A percentile compares a stretch with the other conserved stretches of the same genome.
These are phyloP conservation scores for Pythium pectinolyticum DNA, from an alignment of 352 stramenopile species.

Conservation along the genomic window DNA sequence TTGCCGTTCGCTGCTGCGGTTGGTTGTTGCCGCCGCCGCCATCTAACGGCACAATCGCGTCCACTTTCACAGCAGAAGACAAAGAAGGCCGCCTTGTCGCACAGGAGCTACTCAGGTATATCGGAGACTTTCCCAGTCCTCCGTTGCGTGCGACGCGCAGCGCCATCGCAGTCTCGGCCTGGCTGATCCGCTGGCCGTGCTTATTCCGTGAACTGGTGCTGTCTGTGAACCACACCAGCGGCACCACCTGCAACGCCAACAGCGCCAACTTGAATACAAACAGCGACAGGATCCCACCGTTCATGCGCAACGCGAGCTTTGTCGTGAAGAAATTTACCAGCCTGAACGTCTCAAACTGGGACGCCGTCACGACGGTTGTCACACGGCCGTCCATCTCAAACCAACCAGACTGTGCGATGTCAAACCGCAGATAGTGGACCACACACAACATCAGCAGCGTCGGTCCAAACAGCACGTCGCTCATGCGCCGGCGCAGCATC, in stretches of 20 bases:
- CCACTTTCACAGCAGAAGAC: no score
- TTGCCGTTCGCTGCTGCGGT: neutral
- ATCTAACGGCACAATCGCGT: no score
- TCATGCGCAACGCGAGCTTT: constrained; percentile 28
- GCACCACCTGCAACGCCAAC: constrained; percentile 25
- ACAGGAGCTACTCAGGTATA: constrained; percentile 3
- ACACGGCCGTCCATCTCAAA: constrained; percentile 29
- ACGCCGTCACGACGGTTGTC: constrained; percentile 20
- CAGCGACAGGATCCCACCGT: constrained; percentile 25
- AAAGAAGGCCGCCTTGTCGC: neutral
- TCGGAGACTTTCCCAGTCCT: constrained; percentile 20
- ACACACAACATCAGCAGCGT: constrained; percentile 29
- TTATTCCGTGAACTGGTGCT: constrained; percentile 6
- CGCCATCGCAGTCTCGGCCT: constrained; percentile 28
- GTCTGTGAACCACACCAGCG: constrained; percentile 18
- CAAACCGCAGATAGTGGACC: constrained; percentile 23
- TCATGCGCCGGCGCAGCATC: constrained; percentile 27
- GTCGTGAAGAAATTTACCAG: constrained; percentile 29
- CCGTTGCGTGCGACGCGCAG: constrained; percentile 28
- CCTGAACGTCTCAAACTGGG: constrained; percentile 22
- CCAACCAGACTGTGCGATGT: constrained; percentile 16
- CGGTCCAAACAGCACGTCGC: constrained; percentile 31
- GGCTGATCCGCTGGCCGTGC: constrained; percentile 9
- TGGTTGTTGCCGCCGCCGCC: no score
- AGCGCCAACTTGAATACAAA: constrained; percentile 32